Base-by-base conservation (phyloP, 805 yeast genomes). In the Zygotorulaspora danielsina region DNA sequence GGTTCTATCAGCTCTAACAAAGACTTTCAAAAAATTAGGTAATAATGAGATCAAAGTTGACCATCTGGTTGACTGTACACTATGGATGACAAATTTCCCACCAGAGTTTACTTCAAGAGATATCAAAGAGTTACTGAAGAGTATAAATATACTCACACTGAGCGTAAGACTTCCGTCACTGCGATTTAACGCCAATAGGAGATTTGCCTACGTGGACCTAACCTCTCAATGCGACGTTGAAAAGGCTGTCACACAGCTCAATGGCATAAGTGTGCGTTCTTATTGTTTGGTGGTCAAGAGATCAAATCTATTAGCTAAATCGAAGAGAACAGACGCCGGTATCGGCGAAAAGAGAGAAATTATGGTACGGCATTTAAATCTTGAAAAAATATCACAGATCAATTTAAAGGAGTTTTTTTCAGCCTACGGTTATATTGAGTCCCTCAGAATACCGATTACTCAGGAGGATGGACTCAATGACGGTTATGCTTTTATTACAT, bases 41-140 rank as follows among this genome's bases (percentile, higher is more conserved):
- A 73, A 67, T 0, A 38, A 52, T 1, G 69, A 65, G 26, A 63
- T 85, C 0, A 34, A 50, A 3, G 82, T 85, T 0, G 56, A 55
- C 3, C 59, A 72, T 24, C 59, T 76, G 2, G 53, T 62, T 15
- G 65, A 72, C 10, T 65, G 75, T 25, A 81, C 87, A 0, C 42
- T 85, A 1, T 86, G 86, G 81, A 78, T 80, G 2, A 75, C 89
- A 0, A 85, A 85, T 51, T 84, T 74, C 50, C 88, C 94, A 0
- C 81, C 85, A 2, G 51, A 63, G 1, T 72, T 57, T 42, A 66
- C 69, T 0, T 64, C 65, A 17, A 59, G 56, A 0, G 63, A 69
- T 4, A 36, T 86, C 0, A 49, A 51, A 11, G 45, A 51, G 0
- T 15, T 73, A 8, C 79, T 84, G 51, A 32, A 57, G 2, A 53